These are phyloP conservation scores for Stylosanthes scabra DNA, from an alignment of 331 rosid genomes.

Conservation along the genomic window DNA sequence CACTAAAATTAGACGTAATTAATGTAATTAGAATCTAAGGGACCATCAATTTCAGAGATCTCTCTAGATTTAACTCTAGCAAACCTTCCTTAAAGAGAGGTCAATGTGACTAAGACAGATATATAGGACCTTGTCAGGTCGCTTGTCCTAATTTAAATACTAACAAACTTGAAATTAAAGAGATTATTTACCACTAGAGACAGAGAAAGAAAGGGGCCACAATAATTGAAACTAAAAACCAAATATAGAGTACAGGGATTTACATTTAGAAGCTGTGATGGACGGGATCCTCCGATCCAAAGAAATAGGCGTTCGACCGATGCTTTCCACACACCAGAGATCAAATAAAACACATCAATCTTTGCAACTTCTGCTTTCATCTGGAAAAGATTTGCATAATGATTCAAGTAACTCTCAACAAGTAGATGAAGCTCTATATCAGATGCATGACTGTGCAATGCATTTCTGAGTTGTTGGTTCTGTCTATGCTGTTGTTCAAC, in stretches of 20 bases:
- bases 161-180: background rate
- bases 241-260: conserved; percentile 7
- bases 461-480: conserved; percentile 66
- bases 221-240: background rate
- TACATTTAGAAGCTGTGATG: conserved; percentile 86
- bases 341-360: conserved; percentile 74
- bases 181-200: no score
- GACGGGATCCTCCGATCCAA: conserved; percentile 98
- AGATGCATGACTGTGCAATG: conserved; percentile 60
- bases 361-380: conserved; percentile 78
- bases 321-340: conserved; percentile 84
- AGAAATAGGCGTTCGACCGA: conserved; percentile 78
- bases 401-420: conserved; percentile 68
- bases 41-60: no score
- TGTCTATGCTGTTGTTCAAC: conserved; percentile 78
- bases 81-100: no score
- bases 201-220: background rate
- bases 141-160: background rate
- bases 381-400: conserved; percentile 69
- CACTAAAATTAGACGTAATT: no score
- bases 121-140: no score
- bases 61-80: no score
- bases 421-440: conserved; percentile 67
- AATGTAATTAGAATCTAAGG: no score
- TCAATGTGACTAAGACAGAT: no score